Conservation (phyloP, 2,329 filamentous ascomycete genomes). For the Aspergillus pseudotamarii region DNA sequence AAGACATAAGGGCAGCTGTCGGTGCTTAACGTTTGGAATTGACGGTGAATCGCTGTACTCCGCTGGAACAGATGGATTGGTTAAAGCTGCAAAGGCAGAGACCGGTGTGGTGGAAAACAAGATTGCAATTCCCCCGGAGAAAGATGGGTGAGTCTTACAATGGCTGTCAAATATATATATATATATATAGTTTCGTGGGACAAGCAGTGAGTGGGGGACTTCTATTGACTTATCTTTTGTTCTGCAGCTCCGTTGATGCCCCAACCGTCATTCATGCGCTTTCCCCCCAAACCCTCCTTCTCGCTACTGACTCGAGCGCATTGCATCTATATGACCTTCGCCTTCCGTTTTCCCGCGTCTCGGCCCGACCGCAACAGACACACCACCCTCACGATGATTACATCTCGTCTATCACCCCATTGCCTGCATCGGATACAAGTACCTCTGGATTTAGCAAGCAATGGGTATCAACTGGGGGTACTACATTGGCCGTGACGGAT, state of each 20-base stretch:
- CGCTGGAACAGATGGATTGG: conserved; percentile 64
- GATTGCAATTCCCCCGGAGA: conserved; percentile 67
- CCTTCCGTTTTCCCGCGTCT: conserved; percentile 56
- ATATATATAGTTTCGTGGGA: not conserved
- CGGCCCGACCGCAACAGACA: conserved; percentile 71
- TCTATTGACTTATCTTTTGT: not conserved
- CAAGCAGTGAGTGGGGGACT: not conserved
- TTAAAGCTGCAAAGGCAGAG: conserved; percentile 62
- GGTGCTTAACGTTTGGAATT: conserved; percentile 74
- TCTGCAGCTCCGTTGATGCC: conserved; percentile 59
- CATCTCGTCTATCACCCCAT: conserved; percentile 80
- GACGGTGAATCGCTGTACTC: conserved; percentile 72
- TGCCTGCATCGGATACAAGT: conserved; percentile 77
- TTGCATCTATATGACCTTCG: conserved; percentile 87
- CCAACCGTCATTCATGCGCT: conserved; percentile 81
- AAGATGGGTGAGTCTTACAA: conserved; percentile 42
- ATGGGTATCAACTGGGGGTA: conserved; percentile 91
- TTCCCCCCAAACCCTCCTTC: conserved; percentile 82
- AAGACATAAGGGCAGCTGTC: conserved; percentile 91
- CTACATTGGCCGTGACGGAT: conserved; percentile 87
- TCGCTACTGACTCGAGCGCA: conserved; percentile 87
- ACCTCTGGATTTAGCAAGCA: conserved; percentile 91
- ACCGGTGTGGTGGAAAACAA: conserved; percentile 76
- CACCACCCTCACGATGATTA: conserved; percentile 91
- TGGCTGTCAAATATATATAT: not conserved